Conservation (phyloP, 73 alveolate species). For the Symbiodinium pilosum region DNA sequence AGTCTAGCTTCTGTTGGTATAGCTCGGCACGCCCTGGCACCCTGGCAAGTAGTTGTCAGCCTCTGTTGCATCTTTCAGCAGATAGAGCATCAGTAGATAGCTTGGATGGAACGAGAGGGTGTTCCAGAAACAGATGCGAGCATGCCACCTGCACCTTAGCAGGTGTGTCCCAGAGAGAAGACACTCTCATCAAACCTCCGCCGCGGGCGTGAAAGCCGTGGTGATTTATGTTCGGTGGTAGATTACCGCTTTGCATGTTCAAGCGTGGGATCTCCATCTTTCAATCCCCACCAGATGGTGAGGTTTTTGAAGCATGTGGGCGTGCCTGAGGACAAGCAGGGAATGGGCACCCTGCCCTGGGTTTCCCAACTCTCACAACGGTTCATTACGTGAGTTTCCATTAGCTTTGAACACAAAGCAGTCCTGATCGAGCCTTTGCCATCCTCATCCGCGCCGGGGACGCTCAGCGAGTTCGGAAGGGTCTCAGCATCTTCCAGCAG, state of each 20-base stretch:
- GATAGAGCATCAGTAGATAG: no score
- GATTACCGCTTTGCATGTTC: neutral
- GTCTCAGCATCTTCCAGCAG: neutral
- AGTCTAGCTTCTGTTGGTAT: neutral
- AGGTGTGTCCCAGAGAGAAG: neutral
- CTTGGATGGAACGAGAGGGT: no score
- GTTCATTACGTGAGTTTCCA: neutral
- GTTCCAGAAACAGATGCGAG: neutral
- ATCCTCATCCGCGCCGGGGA: neutral
- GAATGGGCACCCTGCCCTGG: neutral
- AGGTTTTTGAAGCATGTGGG: neutral
- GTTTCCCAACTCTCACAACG: no score
- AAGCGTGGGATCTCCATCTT: neutral
- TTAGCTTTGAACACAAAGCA: neutral
- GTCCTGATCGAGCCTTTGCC: neutral
- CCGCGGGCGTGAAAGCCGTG: neutral
- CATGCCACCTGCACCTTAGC: neutral
- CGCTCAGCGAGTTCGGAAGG: conserved; percentile 12
- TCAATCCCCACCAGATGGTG: neutral
- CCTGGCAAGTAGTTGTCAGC: neutral
- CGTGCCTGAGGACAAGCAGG: neutral
- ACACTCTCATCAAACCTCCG: neutral
- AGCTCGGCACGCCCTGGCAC: neutral
- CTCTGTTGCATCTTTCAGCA: no score
- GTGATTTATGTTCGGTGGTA: neutral